Base-by-base conservation (phyloP, 2,329 filamentous ascomycete species). In the Ophiostoma australiae region DNA sequence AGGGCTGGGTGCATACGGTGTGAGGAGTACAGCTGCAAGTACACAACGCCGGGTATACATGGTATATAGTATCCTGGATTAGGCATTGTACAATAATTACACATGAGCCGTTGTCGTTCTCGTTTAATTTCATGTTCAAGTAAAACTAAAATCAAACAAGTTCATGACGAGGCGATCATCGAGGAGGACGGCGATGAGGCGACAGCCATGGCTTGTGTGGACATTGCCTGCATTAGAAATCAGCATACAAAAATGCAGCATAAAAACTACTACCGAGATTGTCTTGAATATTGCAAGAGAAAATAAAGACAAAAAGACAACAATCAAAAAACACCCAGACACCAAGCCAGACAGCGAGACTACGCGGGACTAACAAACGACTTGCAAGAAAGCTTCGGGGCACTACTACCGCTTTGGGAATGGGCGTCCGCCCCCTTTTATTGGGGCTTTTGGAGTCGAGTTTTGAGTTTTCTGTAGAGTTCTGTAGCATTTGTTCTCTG, bases 391-490 rank as follows among this genome's bases (percentile, higher is more conserved):
- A 39, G 35, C 63, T 66, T 39, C 63, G 63, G 63, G 33, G 63
- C 63, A 66, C 63, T 66, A 23, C n/a, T 66, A 23, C 63, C 35
- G 35, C 63, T 66, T 66, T 66, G 63, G 63, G 63, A 66, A 37
- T 39, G 35, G 58, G 20, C 63, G 63, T 23, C 63, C 33, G 63
- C 63, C 63, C 31, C 63, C 63, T 66, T 39, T 66, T 37, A 66
- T n/a, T 23, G 61, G 61, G 58, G 58, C 58, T 33, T 31, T 33
- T 33, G 41, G 15, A 48, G 44, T 33, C 3, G 7, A n/a, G 11
- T 63, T 61, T 39, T 66, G 7, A 10, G 6, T 66, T 66, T 37
- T 37, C 31, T 58, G n/a, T 27, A 3, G 4, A 27, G 55, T 31
- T 35, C 20, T 35, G 58, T 44, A 17, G 58, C 23, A 63, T 35